Evolutionary conservation across 2,329 filamentous ascomycete genomes (phyloP), one percentile per base, ranked within the genome.

Genomic region (Fusarium sp.): DNA sequence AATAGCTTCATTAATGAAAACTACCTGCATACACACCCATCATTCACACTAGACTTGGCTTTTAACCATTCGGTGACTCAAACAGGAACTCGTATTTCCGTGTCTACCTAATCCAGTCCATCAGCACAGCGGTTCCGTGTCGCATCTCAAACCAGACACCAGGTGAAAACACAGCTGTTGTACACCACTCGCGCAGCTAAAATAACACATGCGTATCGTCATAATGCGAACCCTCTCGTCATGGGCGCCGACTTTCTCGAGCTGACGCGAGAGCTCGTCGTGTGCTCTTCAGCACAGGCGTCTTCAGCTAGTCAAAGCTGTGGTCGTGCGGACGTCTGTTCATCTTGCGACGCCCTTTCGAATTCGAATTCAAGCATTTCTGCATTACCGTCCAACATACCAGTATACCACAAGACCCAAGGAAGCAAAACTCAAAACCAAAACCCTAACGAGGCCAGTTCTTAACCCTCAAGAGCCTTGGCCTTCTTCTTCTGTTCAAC

Each of bases 401-500:
- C 62, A 65, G 56, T 65, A 67, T 61, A 71, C 66, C 62, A 67
- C 65, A 68, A 70, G 53, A 71, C 57, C 68, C 47, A 63, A 72
- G 64, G 48, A 67, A 67, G 49, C 37, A 60, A 61, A 72, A 67
- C 71, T 49, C 65, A 73, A 55, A 69, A 65, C 57, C 58, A 61
- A 61, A 62, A 39, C 61, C 47, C 58, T 40, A 58, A 54, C 56
- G 51, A 52, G 53, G 19, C 27, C 46, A 19, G 41, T 41, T 37
- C 59, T 78, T 79, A 83, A 65, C 78, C 81, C 67, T 84, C 82
- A 55, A 82, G 76, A 30, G 82, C 80, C 79, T 84, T 84, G 74
- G 85, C 90, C 84, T 93, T 93, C 92, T 97, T 97, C 92, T 97
- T 97, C 83, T 97, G 92, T 83, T 97, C 94, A 56, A 97, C 94